Percentiles rank a stretch among this genome's conserved stretches.
phyloP scores from a whole-genome alignment of 768 basidiomycete species.

The Amanita brunnescens region DNA sequence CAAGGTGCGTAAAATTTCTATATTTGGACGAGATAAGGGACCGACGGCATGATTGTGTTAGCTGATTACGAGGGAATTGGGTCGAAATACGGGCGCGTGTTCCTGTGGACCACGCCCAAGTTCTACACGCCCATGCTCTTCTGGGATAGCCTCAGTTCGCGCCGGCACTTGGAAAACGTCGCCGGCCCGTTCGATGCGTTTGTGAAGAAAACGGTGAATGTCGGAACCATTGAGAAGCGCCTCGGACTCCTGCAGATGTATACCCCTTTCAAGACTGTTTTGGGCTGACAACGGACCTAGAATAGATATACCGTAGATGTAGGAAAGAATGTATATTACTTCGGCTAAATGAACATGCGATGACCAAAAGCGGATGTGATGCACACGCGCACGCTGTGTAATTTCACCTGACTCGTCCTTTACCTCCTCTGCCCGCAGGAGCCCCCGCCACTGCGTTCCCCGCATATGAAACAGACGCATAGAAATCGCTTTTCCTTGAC shows the following conservation, averaged over 20 bases:
- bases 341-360: no score
- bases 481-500: slow-evolving; percentile 49
- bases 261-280: background rate
- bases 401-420: background rate
- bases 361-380: no score
- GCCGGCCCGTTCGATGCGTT: slow-evolving; percentile 45
- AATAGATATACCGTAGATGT: background rate
- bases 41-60: slow-evolving; percentile 19
- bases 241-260: background rate
- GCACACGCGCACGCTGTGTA: no score
- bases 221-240: background rate
- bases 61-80: slow-evolving; percentile 62
- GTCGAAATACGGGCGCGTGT: slow-evolving; percentile 53
- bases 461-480: slow-evolving; percentile 28
- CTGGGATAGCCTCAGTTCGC: slow-evolving; percentile 17
- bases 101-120: slow-evolving; percentile 62
- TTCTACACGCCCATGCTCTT: slow-evolving; percentile 48
- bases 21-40: background rate
- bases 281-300: background rate
- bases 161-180: slow-evolving; percentile 34
- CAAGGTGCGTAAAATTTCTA: slow-evolving; percentile 31
- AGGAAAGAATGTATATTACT: no score
- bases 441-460: slow-evolving; percentile 7
- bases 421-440: background rate
- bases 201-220: background rate